These are phyloP conservation scores for Cutaneotrichosporon mucoides DNA, from an alignment of 1,284 basidiomycete species.

Conservation along the genomic window DNA sequence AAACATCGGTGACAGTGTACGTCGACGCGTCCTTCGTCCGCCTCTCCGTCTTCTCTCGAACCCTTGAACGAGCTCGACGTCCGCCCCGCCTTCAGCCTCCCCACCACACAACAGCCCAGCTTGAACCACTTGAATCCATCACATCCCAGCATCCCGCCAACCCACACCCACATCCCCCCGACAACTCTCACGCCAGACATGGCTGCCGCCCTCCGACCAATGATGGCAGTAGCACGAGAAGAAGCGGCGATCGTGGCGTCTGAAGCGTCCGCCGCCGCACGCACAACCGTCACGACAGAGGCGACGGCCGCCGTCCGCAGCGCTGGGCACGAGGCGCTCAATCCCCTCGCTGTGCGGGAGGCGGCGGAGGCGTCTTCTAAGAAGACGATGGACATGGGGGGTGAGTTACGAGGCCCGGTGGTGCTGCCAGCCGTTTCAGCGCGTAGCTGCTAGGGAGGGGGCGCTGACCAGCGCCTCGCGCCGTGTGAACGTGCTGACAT, in stretches of 20 bases:
- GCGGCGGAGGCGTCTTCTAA: slow-evolving; percentile 34
- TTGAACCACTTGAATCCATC: not conserved
- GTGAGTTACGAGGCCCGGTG: not conserved
- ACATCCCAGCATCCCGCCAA: not conserved
- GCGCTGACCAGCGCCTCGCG: not conserved
- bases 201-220: slow-evolving; percentile 30
- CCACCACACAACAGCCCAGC: too few species aligned
- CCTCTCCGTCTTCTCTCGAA: too few species aligned
- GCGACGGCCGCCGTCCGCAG: slow-evolving; percentile 22
- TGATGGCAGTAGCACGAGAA: slow-evolving; percentile 39
- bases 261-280: slow-evolving; percentile 30
- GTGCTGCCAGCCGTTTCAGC: not conserved
- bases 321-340: slow-evolving; percentile 26
- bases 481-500: not conserved
- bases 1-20: too few species aligned
- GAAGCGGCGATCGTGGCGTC: slow-evolving; percentile 33
- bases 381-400: slow-evolving; percentile 17
- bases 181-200: slow-evolving; percentile 2
- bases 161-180: not conserved
- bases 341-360: slow-evolving; percentile 34
- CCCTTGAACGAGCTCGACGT: too few species aligned
- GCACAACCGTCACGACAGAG: slow-evolving; percentile 27
- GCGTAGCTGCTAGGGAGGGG: too few species aligned
- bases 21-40: too few species aligned
- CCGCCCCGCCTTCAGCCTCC: too few species aligned